Base-by-base conservation (phyloP, 2,329 filamentous ascomycete genomes). In the Claviceps pazoutovae region DNA sequence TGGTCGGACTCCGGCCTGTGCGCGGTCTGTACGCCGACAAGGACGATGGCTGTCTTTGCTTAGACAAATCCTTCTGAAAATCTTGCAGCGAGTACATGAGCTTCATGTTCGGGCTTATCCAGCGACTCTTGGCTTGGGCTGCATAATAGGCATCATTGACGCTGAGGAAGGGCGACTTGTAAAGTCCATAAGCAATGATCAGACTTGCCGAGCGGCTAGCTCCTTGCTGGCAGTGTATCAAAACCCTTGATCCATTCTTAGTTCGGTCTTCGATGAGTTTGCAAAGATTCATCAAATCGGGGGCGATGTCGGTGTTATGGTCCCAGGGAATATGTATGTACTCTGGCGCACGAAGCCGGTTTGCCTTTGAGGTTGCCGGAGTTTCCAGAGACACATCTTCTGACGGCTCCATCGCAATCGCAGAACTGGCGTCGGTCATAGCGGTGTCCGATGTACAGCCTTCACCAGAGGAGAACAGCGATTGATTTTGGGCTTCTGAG, bases 21-120 rank as follows among this genome's bases (percentile, higher is more conserved):
- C 72, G 71, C 26, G 68, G 71, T 65, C 74, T 68, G 61, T 76
- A 63, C 57, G 77, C 66, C 55, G 75, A 71, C 30, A 66, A 68
- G 16, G 70, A 65, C 17, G 69, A 66, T 1, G 68, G 60, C 4
- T 67, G 55, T 56, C 69, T 75, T 64, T 71, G 78, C 61, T 73
- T 75, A 1, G 74, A 67, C 3, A 83, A 64, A 48, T 82, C 73
- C 61, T 83, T 83, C 58, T 83, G 80, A 62, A 90, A 91, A 61
- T 91, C 86, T 64, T 90, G 86, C 47, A 94, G 71, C 58, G 88
- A 89, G 74, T 93, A 93, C 75, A 94, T 89, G 58, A 94, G 74
- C 58, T 87, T 87, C 88, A 94, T 94, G 66, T 94, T 94, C 0
- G 87, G 87, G 53, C 87, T 89, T 59, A 94, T 91, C 87, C 88